Evolutionary conservation across 306 rosid species (phyloP), one percentile per base, ranked within the genome.

Genomic region (Malus orientalis): DNA sequence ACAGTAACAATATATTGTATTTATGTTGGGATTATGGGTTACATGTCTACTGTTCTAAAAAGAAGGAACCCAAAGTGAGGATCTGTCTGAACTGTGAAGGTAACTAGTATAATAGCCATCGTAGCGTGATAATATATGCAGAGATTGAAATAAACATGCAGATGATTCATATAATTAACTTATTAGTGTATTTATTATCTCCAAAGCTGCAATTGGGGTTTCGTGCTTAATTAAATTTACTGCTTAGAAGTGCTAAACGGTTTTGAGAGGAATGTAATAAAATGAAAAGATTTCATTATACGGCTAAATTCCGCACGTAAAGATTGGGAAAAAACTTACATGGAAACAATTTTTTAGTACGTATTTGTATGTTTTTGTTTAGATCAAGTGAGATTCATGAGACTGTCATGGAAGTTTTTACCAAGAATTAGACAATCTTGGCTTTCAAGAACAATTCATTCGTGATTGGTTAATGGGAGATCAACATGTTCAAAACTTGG

Each of bases 11-110:
- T 55, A 51, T 51, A 13, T 51, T 66, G 9, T 79, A 29, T 38
- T 57, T 42, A 74, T 73, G 78, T 73, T 67, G 79, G 74, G 78
- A 74, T 74, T 74, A 57, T 67, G 40, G 79, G 49, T 20, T 65
- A 23, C 76, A 62, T 25, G 47, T 29, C 4, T 2, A 23, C 78
- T 54, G 73, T 78, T 58, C 70, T 40, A 44, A 68, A 38, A 74
- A 55, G 36, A 55, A 13, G 33, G 29, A 36, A 32, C 44, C 49
- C 33, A 47, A 70, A 78, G 11, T 42, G 12, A 64, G 61, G 38
- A 38, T 55, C 44, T 68, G 69, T 29, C 81, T 70, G 18, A 36
- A 71, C 42, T 63, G 33, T 23, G 38, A 71, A 78, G 54, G 45
- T 59, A 49, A 29, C 62, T 42, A 42, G 45, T 10, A 42, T 42